Percentiles rank a stretch among this genome's conserved stretches.
Evolutionary conservation across 352 stramenopile genomes (phyloP).

Genomic region (Phytophthora sansomeana): DNA sequence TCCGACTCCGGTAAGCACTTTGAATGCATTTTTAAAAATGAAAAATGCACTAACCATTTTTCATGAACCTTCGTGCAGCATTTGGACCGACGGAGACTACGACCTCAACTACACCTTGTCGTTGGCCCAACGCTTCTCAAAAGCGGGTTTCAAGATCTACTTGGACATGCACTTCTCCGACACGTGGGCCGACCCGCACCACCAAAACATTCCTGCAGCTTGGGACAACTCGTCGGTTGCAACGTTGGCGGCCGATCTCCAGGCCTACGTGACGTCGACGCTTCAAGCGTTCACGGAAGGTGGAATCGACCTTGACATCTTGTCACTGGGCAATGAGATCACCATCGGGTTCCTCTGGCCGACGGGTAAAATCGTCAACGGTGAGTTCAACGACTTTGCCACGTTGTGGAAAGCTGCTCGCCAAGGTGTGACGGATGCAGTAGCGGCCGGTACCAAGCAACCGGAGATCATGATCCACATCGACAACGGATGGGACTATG

Average conservation of each 20-base stretch:
- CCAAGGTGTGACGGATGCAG: conserved; percentile 39
- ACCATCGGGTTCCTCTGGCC: conserved; percentile 43
- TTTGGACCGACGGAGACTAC: conserved; percentile 44
- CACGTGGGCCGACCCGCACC: conserved; percentile 41
- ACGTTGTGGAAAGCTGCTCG: conserved; percentile 41
- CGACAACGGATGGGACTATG: conserved; percentile 47
- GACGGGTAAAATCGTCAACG: conserved; percentile 28
- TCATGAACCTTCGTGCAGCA: conserved; percentile 10
- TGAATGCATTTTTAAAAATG: no score
- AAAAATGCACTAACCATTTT: no score
- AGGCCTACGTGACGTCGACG: conserved; percentile 42
- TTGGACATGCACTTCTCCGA: conserved; percentile 52
- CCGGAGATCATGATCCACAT: conserved; percentile 50
- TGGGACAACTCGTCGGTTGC: conserved; percentile 37
- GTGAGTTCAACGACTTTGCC: conserved; percentile 42
- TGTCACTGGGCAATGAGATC: conserved; percentile 48
- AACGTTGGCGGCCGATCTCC: conserved; percentile 27
- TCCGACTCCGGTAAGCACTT: conserved; percentile 44
- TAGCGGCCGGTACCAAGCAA: conserved; percentile 30
- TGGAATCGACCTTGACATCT: conserved; percentile 38
- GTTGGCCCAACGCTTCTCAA: conserved; percentile 37
- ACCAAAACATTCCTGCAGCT: conserved; percentile 32
- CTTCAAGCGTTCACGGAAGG: conserved; percentile 40
- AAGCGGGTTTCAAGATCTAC: conserved; percentile 48
- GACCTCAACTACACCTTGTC: conserved; percentile 38